Conservation (phyloP, 441 rosid genomes). For the Populus tomentosa region DNA sequence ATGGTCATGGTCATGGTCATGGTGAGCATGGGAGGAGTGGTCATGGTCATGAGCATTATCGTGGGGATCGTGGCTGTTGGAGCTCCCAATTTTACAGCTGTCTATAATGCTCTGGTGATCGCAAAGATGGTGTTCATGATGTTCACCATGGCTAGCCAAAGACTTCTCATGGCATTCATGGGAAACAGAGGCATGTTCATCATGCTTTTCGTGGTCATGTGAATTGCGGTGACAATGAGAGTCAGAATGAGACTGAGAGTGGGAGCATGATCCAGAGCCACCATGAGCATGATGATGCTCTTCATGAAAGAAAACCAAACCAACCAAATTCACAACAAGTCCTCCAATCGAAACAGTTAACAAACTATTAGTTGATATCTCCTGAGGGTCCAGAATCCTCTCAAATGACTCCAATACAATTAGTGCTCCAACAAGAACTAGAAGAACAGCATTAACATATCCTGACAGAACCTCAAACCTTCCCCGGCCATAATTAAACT, state of each 20-base stretch:
- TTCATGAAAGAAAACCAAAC: constrained; percentile 91
- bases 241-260: constrained; percentile 43
- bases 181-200: constrained; percentile 27
- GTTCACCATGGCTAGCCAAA: constrained; percentile 31
- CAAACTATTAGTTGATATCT: constrained; percentile 82
- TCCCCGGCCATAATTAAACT: constrained; percentile 93
- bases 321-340: constrained; percentile 74
- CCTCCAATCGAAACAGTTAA: constrained; percentile 86
- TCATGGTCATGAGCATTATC: background rate
- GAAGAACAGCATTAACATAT: constrained; percentile 85
- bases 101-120: constrained; percentile 8
- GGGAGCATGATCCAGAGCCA: constrained; percentile 63
- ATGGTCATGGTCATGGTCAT: constrained; percentile 14
- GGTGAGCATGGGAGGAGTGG: too few species aligned
- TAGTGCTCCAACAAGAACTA: constrained; percentile 84
- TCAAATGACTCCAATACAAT: constrained; percentile 91
- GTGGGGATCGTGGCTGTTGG: background rate
- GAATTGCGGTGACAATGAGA: constrained; percentile 25
- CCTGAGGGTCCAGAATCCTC: constrained; percentile 93
- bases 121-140: constrained; percentile 19
- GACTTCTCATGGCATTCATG: constrained; percentile 26
- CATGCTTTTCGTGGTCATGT: constrained; percentile 31
- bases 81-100: background rate
- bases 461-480: constrained; percentile 95
- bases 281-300: constrained; percentile 99